Evolutionary conservation across 345 rosid genomes (phyloP), one percentile per base, ranked within the genome.

Genomic region (Bretschneidera sinensis): DNA sequence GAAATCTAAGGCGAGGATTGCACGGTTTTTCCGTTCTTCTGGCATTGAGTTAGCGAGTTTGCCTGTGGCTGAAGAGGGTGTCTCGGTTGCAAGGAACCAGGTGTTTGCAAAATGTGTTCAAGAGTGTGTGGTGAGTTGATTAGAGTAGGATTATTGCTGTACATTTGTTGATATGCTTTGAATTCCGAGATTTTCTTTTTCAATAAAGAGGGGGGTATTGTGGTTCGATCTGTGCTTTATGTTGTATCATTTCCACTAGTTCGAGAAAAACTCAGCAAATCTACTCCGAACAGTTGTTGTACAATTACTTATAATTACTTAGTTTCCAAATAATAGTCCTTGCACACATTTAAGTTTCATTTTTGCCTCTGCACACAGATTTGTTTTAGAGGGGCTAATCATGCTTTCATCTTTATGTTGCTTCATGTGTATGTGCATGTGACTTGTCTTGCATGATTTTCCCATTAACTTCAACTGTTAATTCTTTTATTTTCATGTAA

Each of bases 111-210:
- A 79, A 69, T 85, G 68, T 67, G 97, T 94, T 39, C 43, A 67
- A 64, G 96, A 86, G 55, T 90, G 95, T 70, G 85, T 83, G 81
- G 96, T 94, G 59, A 78, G 87, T 72, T 71, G 17, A 35, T 50
- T n/a, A 43, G 34, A 49, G 8, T 25, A 9, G 0, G 18, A 52
- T 24, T 54, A 2, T 25, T 28, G 16, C 45, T 39, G 1, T 39
- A 14, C 4, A 39, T 39, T 39, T 39, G 45, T 14, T 39, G 10
- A 1, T 39, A 9, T 39, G 6, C 45, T 39, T 11, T 39, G 45
- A 5, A 39, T 39, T n/a, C n/a, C n/a, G n/a, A n/a, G n/a, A n/a
- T n/a, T 14, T 11, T 39, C 45, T 14, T 13, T 13, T 39, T 9
- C 35, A 4, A n/a, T n/a, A n/a, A n/a, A n/a, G n/a, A 31, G 35